These are phyloP conservation scores for Stereum hirsutum DNA, from an alignment of 1,284 basidiomycete genomes.

Conservation along the genomic window DNA sequence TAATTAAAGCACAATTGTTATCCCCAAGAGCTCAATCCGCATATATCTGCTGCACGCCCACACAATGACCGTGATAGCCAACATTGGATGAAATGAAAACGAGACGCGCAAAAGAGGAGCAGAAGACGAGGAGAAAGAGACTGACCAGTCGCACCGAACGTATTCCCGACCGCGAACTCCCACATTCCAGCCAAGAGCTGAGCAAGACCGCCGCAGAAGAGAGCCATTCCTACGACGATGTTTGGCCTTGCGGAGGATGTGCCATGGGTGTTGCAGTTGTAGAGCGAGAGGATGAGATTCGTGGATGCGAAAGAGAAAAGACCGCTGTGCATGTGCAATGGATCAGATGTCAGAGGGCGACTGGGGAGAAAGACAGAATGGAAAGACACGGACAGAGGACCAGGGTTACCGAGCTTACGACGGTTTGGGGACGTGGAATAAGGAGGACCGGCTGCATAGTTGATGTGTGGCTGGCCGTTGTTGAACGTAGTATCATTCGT, in stretches of 20 bases:
- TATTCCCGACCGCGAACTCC: constrained; percentile 73
- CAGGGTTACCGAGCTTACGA: constrained; percentile 37
- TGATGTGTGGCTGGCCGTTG: not conserved
- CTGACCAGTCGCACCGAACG: constrained; percentile 62
- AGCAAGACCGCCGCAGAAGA: constrained; percentile 76
- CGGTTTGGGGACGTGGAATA: not conserved
- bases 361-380: not conserved
- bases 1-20: too few species aligned
- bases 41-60: too few species aligned
- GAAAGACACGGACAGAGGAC: constrained; percentile 31
- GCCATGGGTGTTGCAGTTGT: constrained; percentile 43
- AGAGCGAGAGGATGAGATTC: constrained; percentile 62
- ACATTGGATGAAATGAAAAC: not conserved
- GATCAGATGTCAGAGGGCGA: not conserved
- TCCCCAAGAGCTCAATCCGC: too few species aligned
- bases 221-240: constrained; percentile 77
- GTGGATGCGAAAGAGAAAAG: constrained; percentile 69
- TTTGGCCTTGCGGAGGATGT: too few species aligned
- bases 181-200: constrained; percentile 75
- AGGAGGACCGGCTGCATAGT: not conserved
- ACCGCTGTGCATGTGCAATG: constrained; percentile 30
- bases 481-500: not conserved
- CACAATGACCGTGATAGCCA: too few species aligned
- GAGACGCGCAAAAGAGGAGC: not conserved
- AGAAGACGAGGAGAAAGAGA: constrained; percentile 11